Base-by-base conservation (phyloP, 345 rosid genomes). In the Citrus hindsii region DNA sequence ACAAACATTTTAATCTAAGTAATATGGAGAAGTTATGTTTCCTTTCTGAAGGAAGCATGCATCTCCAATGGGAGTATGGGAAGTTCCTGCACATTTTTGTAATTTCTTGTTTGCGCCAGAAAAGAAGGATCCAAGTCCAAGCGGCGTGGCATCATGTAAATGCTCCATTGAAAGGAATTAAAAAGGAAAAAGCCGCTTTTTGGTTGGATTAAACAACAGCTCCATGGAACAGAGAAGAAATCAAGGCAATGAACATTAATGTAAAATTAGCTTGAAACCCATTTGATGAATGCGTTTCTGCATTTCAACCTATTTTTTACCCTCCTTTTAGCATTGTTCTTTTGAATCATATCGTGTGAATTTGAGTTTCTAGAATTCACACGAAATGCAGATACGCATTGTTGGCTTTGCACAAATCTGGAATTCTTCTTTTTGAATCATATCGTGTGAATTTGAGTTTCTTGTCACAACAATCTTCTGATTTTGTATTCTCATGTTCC, bases 71-170 rank as follows among this genome's bases (percentile, higher is more conserved):
- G 61, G 55, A 62, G 48, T 42, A 58, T 5, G 63, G 59, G 32
- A 28, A 42, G 38, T 22, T 76, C 60, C n/a, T 53, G 22, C n/a
- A 53, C 21, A 53, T 4, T 53, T 53, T 53, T 18, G 21, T 18
- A 53, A 28, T 28, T 64, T 32, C n/a, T 2, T 2, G 48, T 22
- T 66, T n/a, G 48, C 51, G 24, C 19, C 53, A 9, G 16, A 69
- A 35, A 35, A 58, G n/a, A 66, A 32, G 77, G 67, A 64, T 7
- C 67, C 77, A 22, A 73, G 48, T 18, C 67, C 77, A 28, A 73
- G 48, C 68, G 1, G 32, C 22, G 48, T 48, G 13, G 33, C 64
- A 4, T 60, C 22, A 19, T 63, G 16, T 16, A 25, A 28, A 37
- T 37, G 35, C 24, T 24, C 25, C n/a, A 21, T 30, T 9, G 76